A percentile compares a stretch with the other conserved stretches of the same genome.
These are phyloP conservation scores for Aspergillus nomiae DNA, from an alignment of 2,329 filamentous ascomycete species.

Conservation along the genomic window DNA sequence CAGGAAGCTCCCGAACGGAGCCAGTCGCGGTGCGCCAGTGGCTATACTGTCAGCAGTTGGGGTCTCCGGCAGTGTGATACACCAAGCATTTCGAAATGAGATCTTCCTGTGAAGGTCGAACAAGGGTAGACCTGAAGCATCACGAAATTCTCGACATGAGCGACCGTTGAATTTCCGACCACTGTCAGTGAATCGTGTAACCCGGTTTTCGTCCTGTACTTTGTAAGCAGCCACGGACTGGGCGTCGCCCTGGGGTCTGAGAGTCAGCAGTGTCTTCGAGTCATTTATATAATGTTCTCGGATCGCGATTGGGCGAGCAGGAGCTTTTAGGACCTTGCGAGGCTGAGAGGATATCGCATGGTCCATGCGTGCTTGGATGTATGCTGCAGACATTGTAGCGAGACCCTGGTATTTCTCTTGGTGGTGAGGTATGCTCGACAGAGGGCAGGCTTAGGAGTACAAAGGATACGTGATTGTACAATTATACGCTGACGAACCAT, in stretches of 20 bases:
- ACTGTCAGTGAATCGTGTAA: slow-evolving; percentile 22
- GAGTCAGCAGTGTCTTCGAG: slow-evolving; percentile 19
- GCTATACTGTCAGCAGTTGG: slow-evolving; percentile 10
- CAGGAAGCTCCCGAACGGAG: slow-evolving; percentile 14
- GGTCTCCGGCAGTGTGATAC: slow-evolving; percentile 17
- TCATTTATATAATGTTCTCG: slow-evolving; percentile 22
- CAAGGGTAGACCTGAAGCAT: slow-evolving; percentile 27
- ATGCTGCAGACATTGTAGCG: slow-evolving; percentile 7
- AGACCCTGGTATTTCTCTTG: background rate
- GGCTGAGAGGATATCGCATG: slow-evolving; percentile 13
- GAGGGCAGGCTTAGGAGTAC: background rate
- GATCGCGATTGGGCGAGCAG: slow-evolving; percentile 23
- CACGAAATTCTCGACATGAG: slow-evolving; percentile 28
- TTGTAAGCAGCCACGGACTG: slow-evolving; percentile 21
- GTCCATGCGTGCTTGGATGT: slow-evolving; percentile 22
- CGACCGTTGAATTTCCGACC: slow-evolving; percentile 28
- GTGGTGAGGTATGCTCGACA: background rate
- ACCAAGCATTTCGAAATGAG: slow-evolving; percentile 13
- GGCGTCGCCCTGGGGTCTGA: slow-evolving; percentile 19
- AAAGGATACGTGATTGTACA: background rate
- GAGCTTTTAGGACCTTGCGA: slow-evolving; percentile 21
- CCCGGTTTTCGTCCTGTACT: slow-evolving; percentile 22
- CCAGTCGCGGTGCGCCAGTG: slow-evolving; percentile 12
- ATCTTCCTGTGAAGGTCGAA: slow-evolving; percentile 28
- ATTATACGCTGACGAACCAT: background rate